These are phyloP conservation scores for Xylariales sp. DNA, from an alignment of 2,329 filamentous ascomycete species.

Conservation along the genomic window DNA sequence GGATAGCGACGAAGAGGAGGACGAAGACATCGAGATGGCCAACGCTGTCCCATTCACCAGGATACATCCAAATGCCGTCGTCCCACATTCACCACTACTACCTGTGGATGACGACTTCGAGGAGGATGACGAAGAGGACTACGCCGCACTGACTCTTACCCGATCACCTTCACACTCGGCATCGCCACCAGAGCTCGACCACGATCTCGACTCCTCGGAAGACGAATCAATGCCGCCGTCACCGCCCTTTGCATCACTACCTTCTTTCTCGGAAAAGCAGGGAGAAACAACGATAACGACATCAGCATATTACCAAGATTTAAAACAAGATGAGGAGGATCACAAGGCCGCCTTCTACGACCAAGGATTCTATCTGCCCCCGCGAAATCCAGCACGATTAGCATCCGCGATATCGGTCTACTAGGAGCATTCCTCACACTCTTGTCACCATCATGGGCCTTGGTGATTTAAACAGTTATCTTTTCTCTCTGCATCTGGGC, in stretches of 20 bases:
- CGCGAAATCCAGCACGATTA: conserved; percentile 45
- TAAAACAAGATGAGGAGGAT: conserved; percentile 32
- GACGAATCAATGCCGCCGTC: conserved; percentile 72
- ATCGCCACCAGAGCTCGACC: conserved; percentile 65
- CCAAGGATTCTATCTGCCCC: conserved; percentile 50
- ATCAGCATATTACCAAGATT: conserved; percentile 23
- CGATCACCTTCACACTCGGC: conserved; percentile 62
- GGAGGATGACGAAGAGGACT: conserved; percentile 50
- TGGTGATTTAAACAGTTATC: conserved; percentile 15
- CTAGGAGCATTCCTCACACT: conserved; percentile 29
- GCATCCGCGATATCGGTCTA: conserved; percentile 55
- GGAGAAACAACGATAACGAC: conserved; percentile 31
- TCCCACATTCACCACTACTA: conserved; percentile 27
- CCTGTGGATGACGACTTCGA: conserved; percentile 33
- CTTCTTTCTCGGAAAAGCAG: conserved; percentile 57
- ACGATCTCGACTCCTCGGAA: conserved; percentile 66
- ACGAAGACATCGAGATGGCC: conserved; percentile 54
- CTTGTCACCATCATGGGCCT: conserved; percentile 15
- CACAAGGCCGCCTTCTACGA: conserved; percentile 40
- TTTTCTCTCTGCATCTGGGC: conserved; percentile 30
- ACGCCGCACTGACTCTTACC: conserved; percentile 61
- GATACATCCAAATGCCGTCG: conserved; percentile 32
- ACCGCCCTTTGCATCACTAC: conserved; percentile 53
- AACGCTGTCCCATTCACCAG: conserved; percentile 43
- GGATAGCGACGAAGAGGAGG: conserved; percentile 44